Percentiles rank a stretch among this genome's conserved stretches.
These are phyloP conservation scores for Nothomitra cinnamomea DNA, from an alignment of 2,329 filamentous ascomycete genomes.

Conservation along the genomic window DNA sequence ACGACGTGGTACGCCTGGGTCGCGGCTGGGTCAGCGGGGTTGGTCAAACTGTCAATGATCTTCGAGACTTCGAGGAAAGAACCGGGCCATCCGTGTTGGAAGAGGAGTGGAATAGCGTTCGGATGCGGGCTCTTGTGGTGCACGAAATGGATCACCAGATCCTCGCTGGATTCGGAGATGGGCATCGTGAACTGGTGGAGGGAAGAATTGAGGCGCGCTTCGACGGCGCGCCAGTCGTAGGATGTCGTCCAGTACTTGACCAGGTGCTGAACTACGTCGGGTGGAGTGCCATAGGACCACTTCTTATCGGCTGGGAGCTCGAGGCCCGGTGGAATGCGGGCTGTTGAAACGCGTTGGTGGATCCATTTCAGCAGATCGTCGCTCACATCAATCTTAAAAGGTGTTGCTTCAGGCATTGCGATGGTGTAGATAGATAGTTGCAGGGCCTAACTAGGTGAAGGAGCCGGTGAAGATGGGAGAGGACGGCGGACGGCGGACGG, in stretches of 20 bases:
- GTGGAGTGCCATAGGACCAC: too few species aligned
- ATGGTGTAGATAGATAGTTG: too few species aligned
- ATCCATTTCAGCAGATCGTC: too few species aligned
- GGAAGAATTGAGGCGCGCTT: not conserved
- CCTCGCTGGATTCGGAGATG: not conserved
- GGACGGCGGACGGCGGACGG: too few species aligned
- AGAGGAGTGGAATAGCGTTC: not conserved
- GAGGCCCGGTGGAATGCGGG: too few species aligned
- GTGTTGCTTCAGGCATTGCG: too few species aligned
- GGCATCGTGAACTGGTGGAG: not conserved
- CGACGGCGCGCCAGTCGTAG: not conserved
- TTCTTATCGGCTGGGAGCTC: too few species aligned
- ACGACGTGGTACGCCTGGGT: slow-evolving; percentile 29
- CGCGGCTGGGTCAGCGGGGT: slow-evolving; percentile 3
- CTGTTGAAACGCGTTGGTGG: too few species aligned
- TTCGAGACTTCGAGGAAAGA: slow-evolving; percentile 25
- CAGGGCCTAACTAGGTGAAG: too few species aligned
- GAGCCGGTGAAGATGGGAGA: too few species aligned
- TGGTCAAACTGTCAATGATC: slow-evolving; percentile 21
- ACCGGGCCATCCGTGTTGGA: slow-evolving; percentile 16
- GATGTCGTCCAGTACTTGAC: not conserved
- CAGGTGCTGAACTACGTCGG: not conserved
- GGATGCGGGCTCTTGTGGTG: not conserved
- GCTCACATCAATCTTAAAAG: too few species aligned
- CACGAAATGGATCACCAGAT: not conserved